Evolutionary conservation across 306 rosid genomes (phyloP).

Genomic region (Cucurbita ficifolia): DNA sequence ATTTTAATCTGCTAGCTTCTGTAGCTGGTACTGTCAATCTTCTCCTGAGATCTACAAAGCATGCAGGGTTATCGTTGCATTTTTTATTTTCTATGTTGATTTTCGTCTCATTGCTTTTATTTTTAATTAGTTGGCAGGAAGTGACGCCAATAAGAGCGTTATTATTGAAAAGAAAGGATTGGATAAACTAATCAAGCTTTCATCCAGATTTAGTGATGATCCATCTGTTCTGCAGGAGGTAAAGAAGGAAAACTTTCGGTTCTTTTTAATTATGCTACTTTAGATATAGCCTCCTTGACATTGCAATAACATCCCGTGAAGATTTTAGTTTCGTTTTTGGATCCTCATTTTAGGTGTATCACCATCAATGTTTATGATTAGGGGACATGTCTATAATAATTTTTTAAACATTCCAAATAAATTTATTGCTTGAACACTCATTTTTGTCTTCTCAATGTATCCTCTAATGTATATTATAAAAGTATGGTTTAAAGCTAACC

Average conservation of each 20-base stretch:
- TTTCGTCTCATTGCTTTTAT: constrained; percentile 16
- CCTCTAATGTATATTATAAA: background rate
- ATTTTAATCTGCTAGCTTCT: background rate
- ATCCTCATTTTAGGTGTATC: background rate
- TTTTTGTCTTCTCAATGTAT: background rate
- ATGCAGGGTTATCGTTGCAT: background rate
- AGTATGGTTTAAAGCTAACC: background rate
- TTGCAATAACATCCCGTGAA: background rate
- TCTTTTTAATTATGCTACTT: background rate
- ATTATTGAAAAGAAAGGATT: constrained; percentile 70
- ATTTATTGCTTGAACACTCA: background rate
- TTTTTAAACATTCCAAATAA: background rate
- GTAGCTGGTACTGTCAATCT: background rate
- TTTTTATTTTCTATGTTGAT: background rate
- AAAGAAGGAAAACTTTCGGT: constrained; percentile 6
- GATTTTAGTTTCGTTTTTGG: background rate
- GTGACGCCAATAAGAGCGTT: constrained; percentile 57
- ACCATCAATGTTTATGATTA: background rate
- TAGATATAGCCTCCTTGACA: background rate
- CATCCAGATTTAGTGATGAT: constrained; percentile 58
- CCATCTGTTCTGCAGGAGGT: constrained; percentile 88
- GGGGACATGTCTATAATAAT: background rate
- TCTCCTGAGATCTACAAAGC: background rate
- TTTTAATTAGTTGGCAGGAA: constrained; percentile 73
- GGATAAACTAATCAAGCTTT: constrained; percentile 62